Base-by-base conservation (phyloP, 2,329 filamentous ascomycete species). In the Corinectria fuckeliana region DNA sequence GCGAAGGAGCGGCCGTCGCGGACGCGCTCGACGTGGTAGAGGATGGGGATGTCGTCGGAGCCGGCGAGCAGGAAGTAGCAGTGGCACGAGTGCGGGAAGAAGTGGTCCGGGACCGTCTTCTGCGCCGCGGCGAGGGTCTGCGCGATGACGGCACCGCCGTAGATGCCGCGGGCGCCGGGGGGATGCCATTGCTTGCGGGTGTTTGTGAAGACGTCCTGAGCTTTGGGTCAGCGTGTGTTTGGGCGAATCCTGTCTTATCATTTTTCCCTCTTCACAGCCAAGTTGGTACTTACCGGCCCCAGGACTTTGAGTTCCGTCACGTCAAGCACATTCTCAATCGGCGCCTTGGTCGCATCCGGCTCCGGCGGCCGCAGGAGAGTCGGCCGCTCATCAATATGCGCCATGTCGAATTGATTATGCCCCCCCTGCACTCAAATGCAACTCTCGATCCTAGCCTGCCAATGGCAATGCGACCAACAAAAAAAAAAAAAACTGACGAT, bases 61-160 rank as follows among this genome's bases (percentile, higher is more conserved):
- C 95, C 95, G 4, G 94, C 93, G 2, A 98, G 88, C 30, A 99
- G 88, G 76, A 99, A 99, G 81, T 98, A 99, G 85, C 95, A 98
- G 84, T 99, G 95, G 91, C 96, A 97, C 73, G 90, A 94, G 81
- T 99, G 95, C 49, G 95, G 88, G 60, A 88, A 85, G 77, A 97
- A 97, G 73, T 91, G 83, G 23, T 81, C 75, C 0, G 90, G 89
- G 2, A 99, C 91, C 8, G 95, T 99, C 72, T 88, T 87, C 76
- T 97, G 93, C 21, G 92, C 95, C 2, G 95, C 92, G 44, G 91
- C 85, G 23, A 97, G 88, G 71, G 86, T 93, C 82, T 98, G 94
- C 47, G 94, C 93, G 68, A 99, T 97, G 34, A 96, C 93, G 56
- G 91, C 88, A 65, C 93, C 93, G 74, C 95, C 95, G 72, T 92